Percentiles rank a stretch among this genome's conserved stretches.
phyloP scores from a whole-genome alignment of 2,329 filamentous ascomycete species.

The Phialophora tarda region DNA sequence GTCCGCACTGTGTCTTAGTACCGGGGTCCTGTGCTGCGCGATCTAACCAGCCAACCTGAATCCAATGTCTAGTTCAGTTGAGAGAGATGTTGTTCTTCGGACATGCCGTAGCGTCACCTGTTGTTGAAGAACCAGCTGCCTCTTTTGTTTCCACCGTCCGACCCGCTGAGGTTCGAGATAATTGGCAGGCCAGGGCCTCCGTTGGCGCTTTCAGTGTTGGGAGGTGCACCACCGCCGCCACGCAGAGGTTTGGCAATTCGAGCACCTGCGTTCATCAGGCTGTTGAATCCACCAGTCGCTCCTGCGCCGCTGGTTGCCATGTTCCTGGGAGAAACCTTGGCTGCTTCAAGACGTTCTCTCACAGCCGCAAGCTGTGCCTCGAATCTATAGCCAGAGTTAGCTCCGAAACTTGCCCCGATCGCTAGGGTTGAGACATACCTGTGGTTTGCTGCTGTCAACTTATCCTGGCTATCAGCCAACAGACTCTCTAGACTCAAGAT shows the following conservation, averaged over 20 bases:
- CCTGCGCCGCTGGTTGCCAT: slow-evolving; percentile 64
- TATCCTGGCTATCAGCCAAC: slow-evolving; percentile 96
- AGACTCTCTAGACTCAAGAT: slow-evolving; percentile 92
- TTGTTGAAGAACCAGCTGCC: slow-evolving; percentile 61
- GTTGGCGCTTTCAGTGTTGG: slow-evolving; percentile 42
- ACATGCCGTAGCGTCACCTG: slow-evolving; percentile 17
- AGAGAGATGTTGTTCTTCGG: background rate
- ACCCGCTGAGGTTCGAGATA: slow-evolving; percentile 64
- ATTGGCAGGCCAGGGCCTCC: slow-evolving; percentile 45
- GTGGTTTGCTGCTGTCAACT: slow-evolving; percentile 95
- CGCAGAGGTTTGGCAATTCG: slow-evolving; percentile 70
- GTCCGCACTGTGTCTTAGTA: background rate
- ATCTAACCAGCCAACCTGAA: background rate
- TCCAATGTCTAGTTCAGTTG: background rate
- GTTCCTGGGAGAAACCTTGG: slow-evolving; percentile 90
- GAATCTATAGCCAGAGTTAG: slow-evolving; percentile 66
- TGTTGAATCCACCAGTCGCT: slow-evolving; percentile 64
- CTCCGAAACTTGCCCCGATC: background rate
- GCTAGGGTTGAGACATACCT: slow-evolving; percentile 68
- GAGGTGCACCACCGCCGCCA: slow-evolving; percentile 54
- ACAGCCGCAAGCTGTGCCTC: slow-evolving; percentile 95
- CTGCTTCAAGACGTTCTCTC: slow-evolving; percentile 95
- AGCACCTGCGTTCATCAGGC: slow-evolving; percentile 47
- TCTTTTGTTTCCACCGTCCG: slow-evolving; percentile 71
- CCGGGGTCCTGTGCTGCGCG: background rate